Evolutionary conservation across 176 grass and related monocot species (phyloP), one percentile per base, ranked within the genome.

Genomic region (Triticum timopheevii): DNA sequence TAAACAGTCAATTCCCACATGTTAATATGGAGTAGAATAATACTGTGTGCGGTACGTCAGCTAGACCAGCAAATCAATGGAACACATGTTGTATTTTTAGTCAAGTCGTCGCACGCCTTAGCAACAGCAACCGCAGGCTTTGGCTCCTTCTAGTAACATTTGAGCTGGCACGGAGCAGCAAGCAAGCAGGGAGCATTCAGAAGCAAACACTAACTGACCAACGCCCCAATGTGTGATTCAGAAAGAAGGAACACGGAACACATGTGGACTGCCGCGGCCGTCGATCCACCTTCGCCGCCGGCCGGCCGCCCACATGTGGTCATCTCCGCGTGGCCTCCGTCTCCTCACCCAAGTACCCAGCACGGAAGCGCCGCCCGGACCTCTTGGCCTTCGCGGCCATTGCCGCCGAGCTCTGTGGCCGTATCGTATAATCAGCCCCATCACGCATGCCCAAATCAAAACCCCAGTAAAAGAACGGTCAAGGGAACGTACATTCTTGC

Each of bases 61-160:
- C 45, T n/a, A 77, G 47, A 38, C 76, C 54, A 23, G 54, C 10
- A 78, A 78, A 78, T 61, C 76, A 78, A 78, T 78, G 20, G 6
- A 61, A 1, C 76, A 61, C 54, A 24, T 78, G 76, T 7, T 61
- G 76, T 61, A 78, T 15, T 61, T 30, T 76, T 20, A 28, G 73
- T 76, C 73, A 76, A 76, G 45, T 76, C 25, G 44, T 17, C 73
- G 28, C 25, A 52, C 73, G 28, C 19, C 22, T 22, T 59, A 59
- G 56, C 56, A 78, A 31, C 76, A 30, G 24, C 73, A 76, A 76
- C 45, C 4, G 25, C 73, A 52, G 45, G 73, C 25, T 76, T 75
- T 17, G 16, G 15, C 5, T 19, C 27, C 74, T 77, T 77, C 47
- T 77, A 77, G 45, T 76, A 76, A 47, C 73, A 75, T 75, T 52